Percentiles rank a stretch among this genome's conserved stretches.
Conservation (phyloP, 2,329 filamentous ascomycete genomes). For the Stagonosporopsis rhizophila region DNA sequence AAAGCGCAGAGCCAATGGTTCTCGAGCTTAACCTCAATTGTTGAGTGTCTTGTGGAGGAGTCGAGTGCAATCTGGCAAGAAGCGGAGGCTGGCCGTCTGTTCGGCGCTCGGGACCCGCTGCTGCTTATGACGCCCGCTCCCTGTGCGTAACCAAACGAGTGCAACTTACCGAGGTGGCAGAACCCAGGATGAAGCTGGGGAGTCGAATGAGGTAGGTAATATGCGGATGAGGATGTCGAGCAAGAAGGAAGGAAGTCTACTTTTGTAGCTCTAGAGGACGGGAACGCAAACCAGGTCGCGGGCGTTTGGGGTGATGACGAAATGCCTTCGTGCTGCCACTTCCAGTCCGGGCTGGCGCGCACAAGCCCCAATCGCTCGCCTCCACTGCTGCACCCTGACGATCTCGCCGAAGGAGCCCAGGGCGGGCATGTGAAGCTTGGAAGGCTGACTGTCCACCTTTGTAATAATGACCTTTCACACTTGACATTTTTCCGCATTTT, state of each 20-base stretch:
- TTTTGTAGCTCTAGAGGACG: constrained; percentile 35
- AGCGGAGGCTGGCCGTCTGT: constrained; percentile 37
- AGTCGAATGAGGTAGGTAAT: constrained; percentile 7
- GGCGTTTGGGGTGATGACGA: constrained; percentile 45
- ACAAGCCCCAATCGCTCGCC: constrained; percentile 32
- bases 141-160: constrained; percentile 31
- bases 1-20: constrained; percentile 22
- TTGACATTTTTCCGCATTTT: background rate
- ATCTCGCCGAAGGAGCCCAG: constrained; percentile 29
- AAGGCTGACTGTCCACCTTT: constrained; percentile 1
- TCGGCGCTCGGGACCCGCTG: constrained; percentile 39
- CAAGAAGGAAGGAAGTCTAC: constrained; percentile 16
- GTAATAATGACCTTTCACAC: constrained; percentile 1
- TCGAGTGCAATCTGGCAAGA: constrained; percentile 47
- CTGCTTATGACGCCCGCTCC: constrained; percentile 36
- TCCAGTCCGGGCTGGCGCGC: constrained; percentile 28
- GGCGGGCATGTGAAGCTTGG: constrained; percentile 20
- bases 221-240: constrained; percentile 11
- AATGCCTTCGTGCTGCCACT: constrained; percentile 36
- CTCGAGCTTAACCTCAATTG: constrained; percentile 21
- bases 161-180: constrained; percentile 37
- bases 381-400: constrained; percentile 35
- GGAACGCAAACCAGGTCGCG: constrained; percentile 42
- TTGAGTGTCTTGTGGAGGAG: constrained; percentile 27
- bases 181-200: constrained; percentile 12